Base-by-base conservation (phyloP, 2,329 filamentous ascomycete species). In the Dothidotthia symphoricarpi region DNA sequence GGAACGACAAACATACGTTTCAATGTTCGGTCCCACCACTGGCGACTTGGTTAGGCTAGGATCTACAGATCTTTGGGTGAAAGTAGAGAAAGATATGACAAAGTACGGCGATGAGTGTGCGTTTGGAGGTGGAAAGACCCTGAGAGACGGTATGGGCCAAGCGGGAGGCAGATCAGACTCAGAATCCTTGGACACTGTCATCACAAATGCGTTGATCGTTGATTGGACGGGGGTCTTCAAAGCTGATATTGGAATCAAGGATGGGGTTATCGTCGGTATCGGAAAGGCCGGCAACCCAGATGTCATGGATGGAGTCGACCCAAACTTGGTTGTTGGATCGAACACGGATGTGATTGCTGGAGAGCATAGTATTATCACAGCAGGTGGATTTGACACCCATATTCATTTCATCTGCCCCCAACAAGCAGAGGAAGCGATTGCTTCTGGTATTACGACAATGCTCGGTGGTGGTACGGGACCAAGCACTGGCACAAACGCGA, bases 211-310 rank as follows among this genome's bases (percentile, higher is more conserved):
- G 4, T 71, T 97, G 48, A 84, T 97, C 25, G 77, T 97, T 14
- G 91, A 97, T 70, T 94, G 85, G 78, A 85, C 79, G 1, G 91
- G 91, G 31, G 95, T 97, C 59, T 94, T 88, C 75, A 97, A 97
- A 71, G 91, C 90, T 5, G 91, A 97, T 65, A 95, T 97, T 61
- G 91, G 91, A 17, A 83, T 97, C 65, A 95, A 94, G 67, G 69
- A 89, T 52, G 90, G 91, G 2, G 64, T 85, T 26, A 96, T 97
- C 57, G 83, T 84, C 17, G 91, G 82, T 0, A 91, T 97, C 53
- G 91, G 91, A 43, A 96, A 97, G 69, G 88, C 91, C 12, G 91
- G 91, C 14, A 97, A 96, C 58, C 91, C 91, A n/a, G 91, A 97
- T 68, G 81, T 95, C 31, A 96, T 96, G 91, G 85, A 93, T 22